A percentile compares a stretch with the other conserved stretches of the same genome.
phyloP scores from a whole-genome alignment of 2,329 filamentous ascomycete genomes.

The Arthrobotrys megalospora region DNA sequence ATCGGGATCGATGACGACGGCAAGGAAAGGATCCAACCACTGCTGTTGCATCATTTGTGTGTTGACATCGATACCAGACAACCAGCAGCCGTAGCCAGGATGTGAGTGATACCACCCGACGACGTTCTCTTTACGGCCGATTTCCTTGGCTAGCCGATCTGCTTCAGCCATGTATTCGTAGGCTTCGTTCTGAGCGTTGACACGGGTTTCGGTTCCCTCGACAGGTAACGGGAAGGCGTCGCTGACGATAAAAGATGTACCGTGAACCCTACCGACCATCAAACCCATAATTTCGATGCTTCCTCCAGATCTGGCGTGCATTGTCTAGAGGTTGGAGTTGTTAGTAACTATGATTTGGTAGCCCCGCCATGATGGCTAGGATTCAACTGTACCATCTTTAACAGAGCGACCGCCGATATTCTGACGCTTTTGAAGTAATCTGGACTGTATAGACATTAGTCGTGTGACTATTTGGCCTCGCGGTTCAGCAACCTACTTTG shows the following conservation, averaged over 20 bases:
- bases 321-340: slow-evolving; percentile 67
- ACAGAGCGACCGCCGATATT: slow-evolving; percentile 90
- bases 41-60: slow-evolving; percentile 89
- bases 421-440: slow-evolving; percentile 94
- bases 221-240: slow-evolving; percentile 95
- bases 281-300: slow-evolving; percentile 95
- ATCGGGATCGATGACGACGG: slow-evolving; percentile 96
- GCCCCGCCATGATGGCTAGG: slow-evolving; percentile 2
- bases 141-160: slow-evolving; percentile 77
- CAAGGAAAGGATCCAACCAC: slow-evolving; percentile 91
- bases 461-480: background rate
- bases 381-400: slow-evolving; percentile 85
- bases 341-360: slow-evolving; percentile 16
- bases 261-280: slow-evolving; percentile 89
- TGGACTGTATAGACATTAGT: slow-evolving; percentile 72
- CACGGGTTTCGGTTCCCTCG: slow-evolving; percentile 97
- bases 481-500: slow-evolving; percentile 33
- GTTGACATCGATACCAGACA: slow-evolving; percentile 93
- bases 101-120: slow-evolving; percentile 99
- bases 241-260: slow-evolving; percentile 87
- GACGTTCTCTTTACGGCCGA: slow-evolving; percentile 87
- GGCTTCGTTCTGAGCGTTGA: slow-evolving; percentile 94
- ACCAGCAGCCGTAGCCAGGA: slow-evolving; percentile 97
- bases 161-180: slow-evolving; percentile 98
- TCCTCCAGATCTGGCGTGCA: slow-evolving; percentile 96